Percentiles rank a stretch among this genome's conserved stretches.
These are phyloP conservation scores for Xylaria flabelliformis DNA, from an alignment of 495 filamentous ascomycete genomes.

Conservation along the genomic window DNA sequence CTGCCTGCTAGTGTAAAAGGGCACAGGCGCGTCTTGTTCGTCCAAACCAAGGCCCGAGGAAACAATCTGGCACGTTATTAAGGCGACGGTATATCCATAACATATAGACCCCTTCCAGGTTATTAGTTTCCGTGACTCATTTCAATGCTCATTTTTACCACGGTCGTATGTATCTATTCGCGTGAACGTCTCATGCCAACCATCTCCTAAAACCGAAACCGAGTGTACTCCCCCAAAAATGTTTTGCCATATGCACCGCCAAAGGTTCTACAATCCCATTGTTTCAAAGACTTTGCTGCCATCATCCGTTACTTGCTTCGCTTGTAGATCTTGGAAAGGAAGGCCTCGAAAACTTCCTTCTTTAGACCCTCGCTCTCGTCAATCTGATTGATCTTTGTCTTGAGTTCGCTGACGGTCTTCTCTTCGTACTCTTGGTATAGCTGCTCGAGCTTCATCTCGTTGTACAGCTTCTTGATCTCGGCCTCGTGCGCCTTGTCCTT, in stretches of 20 bases:
- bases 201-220: neutral
- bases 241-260: neutral
- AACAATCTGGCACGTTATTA: neutral
- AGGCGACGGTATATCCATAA: conserved; percentile 15
- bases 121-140: neutral
- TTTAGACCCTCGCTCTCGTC: conserved; percentile 88
- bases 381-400: conserved; percentile 73
- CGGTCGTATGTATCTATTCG: neutral
- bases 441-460: conserved; percentile 80
- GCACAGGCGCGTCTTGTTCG: neutral
- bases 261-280: neutral
- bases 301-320: conserved; percentile 74
- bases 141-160: neutral
- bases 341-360: conserved; percentile 86
- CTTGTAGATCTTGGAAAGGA: conserved; percentile 97
- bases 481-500: conserved; percentile 83
- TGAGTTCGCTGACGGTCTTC: conserved; percentile 74
- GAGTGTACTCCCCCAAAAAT: neutral
- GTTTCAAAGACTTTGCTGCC: neutral
- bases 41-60: neutral
- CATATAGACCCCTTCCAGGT: neutral
- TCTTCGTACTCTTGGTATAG: conserved; percentile 90
- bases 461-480: conserved; percentile 84
- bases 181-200: neutral
- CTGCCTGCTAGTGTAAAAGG: neutral